These are phyloP conservation scores for Onygenales sp. DNA, from an alignment of 2,329 filamentous ascomycete species.

Conservation along the genomic window DNA sequence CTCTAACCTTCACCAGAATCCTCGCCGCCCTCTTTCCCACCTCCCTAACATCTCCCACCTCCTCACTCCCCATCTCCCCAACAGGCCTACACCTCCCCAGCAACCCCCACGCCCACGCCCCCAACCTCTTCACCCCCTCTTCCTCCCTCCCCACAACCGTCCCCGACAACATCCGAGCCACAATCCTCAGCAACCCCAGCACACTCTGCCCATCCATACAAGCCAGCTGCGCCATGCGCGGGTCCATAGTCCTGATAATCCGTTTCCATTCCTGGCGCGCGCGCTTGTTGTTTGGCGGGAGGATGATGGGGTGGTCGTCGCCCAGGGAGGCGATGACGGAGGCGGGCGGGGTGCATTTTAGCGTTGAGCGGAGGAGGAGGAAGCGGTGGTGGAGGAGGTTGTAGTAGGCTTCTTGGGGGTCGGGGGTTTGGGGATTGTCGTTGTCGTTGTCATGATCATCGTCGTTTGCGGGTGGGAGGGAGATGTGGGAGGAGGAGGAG, in stretches of 20 bases:
- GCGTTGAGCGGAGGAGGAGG: constrained; percentile 48
- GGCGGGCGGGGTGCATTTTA: constrained; percentile 49
- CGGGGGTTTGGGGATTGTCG: constrained; percentile 24
- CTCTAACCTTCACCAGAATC: constrained; percentile 36
- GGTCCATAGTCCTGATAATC: constrained; percentile 30
- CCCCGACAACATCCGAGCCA: constrained; percentile 50
- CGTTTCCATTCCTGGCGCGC: constrained; percentile 48
- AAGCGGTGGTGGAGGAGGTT: constrained; percentile 57
- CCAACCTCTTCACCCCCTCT: constrained; percentile 55
- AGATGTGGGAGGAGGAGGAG: constrained; percentile 36
- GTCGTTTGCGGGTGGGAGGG: constrained; percentile 19
- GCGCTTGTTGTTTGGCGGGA: constrained; percentile 44
- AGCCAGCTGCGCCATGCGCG: constrained; percentile 41
- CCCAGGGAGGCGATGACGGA: constrained; percentile 46
- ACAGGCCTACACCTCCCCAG: constrained; percentile 64
- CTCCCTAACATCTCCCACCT: constrained; percentile 68
- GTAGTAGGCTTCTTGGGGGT: constrained; percentile 59
- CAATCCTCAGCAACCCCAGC: constrained; percentile 53
- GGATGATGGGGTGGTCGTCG: constrained; percentile 42
- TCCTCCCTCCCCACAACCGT: constrained; percentile 53
- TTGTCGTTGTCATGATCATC: constrained; percentile 3
- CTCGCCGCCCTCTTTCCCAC: constrained; percentile 65
- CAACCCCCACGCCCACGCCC: constrained; percentile 78
- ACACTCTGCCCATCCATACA: constrained; percentile 52
- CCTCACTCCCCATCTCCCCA: constrained; percentile 64